Percentiles rank a stretch among this genome's conserved stretches.
phyloP scores from a whole-genome alignment of 2,329 filamentous ascomycete species.

The Aspergillus sp. region DNA sequence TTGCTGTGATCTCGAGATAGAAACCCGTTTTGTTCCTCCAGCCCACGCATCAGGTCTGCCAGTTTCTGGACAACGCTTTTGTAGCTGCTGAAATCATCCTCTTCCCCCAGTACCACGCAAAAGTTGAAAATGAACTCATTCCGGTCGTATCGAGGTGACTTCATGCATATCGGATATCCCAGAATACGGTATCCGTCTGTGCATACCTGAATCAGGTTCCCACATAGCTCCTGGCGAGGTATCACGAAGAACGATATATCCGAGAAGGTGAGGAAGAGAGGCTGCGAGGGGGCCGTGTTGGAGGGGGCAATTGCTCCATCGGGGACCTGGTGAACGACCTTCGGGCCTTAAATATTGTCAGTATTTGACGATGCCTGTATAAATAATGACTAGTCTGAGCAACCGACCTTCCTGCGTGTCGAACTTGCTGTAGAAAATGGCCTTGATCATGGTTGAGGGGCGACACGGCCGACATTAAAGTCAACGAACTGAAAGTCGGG shows the following conservation, averaged over 20 bases:
- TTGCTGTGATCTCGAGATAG: conserved; percentile 53
- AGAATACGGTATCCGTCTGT: conserved; percentile 77
- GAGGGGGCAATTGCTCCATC: conserved; percentile 56
- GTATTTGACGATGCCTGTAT: background rate
- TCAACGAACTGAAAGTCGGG: background rate
- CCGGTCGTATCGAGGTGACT: conserved; percentile 76
- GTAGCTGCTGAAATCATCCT: conserved; percentile 72
- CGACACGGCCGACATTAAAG: background rate
- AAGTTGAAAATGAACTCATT: conserved; percentile 99
- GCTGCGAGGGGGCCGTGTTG: conserved; percentile 47
- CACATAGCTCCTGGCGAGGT: conserved; percentile 91
- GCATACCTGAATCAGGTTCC: conserved; percentile 73
- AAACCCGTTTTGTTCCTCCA: conserved; percentile 90
- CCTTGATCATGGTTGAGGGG: conserved; percentile 55
- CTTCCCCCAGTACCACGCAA: conserved; percentile 73
- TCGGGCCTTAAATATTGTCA: conserved; percentile 49
- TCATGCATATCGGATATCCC: conserved; percentile 85
- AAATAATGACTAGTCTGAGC: background rate
- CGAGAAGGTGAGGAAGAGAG: conserved; percentile 79
- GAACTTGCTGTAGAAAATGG: conserved; percentile 68
- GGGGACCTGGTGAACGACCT: conserved; percentile 65
- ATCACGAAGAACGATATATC: conserved; percentile 91
- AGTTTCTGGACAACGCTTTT: conserved; percentile 83
- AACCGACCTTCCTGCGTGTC: conserved; percentile 55
- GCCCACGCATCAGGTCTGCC: conserved; percentile 78